Evolutionary conservation across 306 rosid genomes (phyloP), one percentile per base, ranked within the genome.

Genomic region (Acacia confusa): DNA sequence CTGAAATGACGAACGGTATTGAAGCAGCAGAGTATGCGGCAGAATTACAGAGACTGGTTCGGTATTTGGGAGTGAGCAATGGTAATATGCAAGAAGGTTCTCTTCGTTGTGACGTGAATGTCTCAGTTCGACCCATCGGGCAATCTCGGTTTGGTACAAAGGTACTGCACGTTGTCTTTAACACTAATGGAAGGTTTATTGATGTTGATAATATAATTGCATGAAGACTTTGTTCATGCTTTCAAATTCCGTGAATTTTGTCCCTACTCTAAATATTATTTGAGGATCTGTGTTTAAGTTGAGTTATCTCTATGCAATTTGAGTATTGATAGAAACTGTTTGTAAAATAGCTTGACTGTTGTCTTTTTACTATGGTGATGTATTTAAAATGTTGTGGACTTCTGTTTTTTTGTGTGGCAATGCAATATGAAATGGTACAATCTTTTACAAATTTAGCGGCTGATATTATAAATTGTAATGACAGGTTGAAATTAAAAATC

Each of bases 11-110:
- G 84, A 95, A 72, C 80, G 97, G 99, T 72, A 93, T 92, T 79
- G 99, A 95, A 86, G 99, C 99, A 78, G 93, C 99, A 32, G 99
- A 95, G 85, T 95, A 93, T 78, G 99, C 97, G 36, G 94, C 97
- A 67, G 99, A 95, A 77, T 3, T 95, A 55, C 99, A 95, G 90
- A 91, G 97, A 83, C 79, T 95, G 86, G 98, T 93, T 82, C 80
- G 94, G 82, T 95, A 95, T 88, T 88, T 95, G 88, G 97, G 94
- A 79, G 95, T 95, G 78, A 84, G 98, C 91, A 95, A 95, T 84
- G 99, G 99, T 74, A 93, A 95, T 83, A 93, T 93, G 98, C 97
- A 93, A 90, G 99, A 95, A 87, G 98, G 98, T 64, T 95, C 99
- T 34, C 97, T 95, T 81, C 93, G 96, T 77, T 95, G 98, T 24